These are phyloP conservation scores for Ensete ventricosum DNA, from an alignment of 176 grass and related monocot species.

Conservation along the genomic window DNA sequence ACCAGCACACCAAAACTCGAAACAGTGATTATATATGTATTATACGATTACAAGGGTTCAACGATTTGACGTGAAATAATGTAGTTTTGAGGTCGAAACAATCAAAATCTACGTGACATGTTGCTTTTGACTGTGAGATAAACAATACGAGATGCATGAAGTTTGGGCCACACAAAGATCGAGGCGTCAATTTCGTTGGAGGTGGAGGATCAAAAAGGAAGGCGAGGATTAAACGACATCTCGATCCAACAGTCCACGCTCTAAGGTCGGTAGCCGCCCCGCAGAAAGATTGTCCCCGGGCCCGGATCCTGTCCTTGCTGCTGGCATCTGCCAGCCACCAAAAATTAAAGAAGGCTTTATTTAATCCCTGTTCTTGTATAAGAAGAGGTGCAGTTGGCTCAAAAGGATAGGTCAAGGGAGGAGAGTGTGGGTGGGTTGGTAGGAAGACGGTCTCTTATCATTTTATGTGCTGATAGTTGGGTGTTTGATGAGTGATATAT, in stretches of 20 bases:
- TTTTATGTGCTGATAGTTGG: not conserved
- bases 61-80: too few relatives aligned
- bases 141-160: too few relatives aligned
- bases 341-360: not conserved
- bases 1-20: too few relatives aligned
- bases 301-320: not conserved
- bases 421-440: not conserved
- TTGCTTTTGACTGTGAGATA: too few relatives aligned
- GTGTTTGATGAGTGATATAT: not conserved
- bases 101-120: too few relatives aligned
- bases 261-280: conserved; percentile 56
- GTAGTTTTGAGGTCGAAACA: too few relatives aligned
- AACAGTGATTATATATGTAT: too few relatives aligned
- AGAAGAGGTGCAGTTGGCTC: not conserved
- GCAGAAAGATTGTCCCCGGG: conserved; percentile 33
- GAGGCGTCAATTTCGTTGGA: conserved; percentile 27
- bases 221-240: conserved; percentile 9
- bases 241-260: conserved; percentile 23
- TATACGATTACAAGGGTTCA: too few relatives aligned
- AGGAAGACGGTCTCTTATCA: too few relatives aligned
- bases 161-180: not conserved
- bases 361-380: not conserved
- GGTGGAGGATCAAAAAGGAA: conserved; percentile 13
- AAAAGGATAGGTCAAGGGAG: not conserved
- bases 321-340: not conserved